These are phyloP conservation scores for Kandelia obovata DNA, from an alignment of 345 rosid genomes.

Conservation along the genomic window DNA sequence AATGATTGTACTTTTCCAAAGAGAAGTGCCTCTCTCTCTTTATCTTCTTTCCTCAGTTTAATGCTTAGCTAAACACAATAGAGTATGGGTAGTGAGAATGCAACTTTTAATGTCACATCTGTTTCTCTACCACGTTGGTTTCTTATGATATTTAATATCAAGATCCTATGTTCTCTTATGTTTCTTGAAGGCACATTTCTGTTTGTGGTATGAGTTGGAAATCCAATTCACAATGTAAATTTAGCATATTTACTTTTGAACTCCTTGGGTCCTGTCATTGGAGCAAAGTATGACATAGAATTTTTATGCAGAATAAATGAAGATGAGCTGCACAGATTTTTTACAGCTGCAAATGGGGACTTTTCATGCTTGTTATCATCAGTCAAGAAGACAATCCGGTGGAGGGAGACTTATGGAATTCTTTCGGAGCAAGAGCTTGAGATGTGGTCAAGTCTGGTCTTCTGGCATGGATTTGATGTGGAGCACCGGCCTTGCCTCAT, in stretches of 20 bases:
- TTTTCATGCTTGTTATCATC: slow-evolving; percentile 59
- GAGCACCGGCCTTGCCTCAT: slow-evolving; percentile 78
- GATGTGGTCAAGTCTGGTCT: slow-evolving; percentile 72
- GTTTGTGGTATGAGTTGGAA: too few relatives aligned
- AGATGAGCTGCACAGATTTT: slow-evolving; percentile 74
- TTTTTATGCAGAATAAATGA: slow-evolving; percentile 71
- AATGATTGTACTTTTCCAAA: too few relatives aligned
- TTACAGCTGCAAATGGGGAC: slow-evolving; percentile 73
- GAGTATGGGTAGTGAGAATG: too few relatives aligned
- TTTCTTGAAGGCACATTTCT: slow-evolving; percentile 1
- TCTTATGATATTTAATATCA: too few relatives aligned
- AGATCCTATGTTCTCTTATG: background rate
- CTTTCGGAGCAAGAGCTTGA: slow-evolving; percentile 77
- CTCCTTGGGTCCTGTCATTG: slow-evolving; percentile 22
- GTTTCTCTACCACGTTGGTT: too few relatives aligned
- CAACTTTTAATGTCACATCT: too few relatives aligned
- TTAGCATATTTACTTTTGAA: slow-evolving; percentile 18
- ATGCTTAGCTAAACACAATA: too few relatives aligned
- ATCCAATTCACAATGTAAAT: background rate
- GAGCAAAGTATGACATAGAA: slow-evolving; percentile 34
- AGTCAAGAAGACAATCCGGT: slow-evolving; percentile 78
- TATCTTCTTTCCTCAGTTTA: too few relatives aligned
- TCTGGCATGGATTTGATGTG: slow-evolving; percentile 93
- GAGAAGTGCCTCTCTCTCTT: too few relatives aligned
- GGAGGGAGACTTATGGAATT: slow-evolving; percentile 85